Evolutionary conservation across 148 eudicot genomes (phyloP), one percentile per base, ranked within the genome.

Genomic region (Bassia scoparia): DNA sequence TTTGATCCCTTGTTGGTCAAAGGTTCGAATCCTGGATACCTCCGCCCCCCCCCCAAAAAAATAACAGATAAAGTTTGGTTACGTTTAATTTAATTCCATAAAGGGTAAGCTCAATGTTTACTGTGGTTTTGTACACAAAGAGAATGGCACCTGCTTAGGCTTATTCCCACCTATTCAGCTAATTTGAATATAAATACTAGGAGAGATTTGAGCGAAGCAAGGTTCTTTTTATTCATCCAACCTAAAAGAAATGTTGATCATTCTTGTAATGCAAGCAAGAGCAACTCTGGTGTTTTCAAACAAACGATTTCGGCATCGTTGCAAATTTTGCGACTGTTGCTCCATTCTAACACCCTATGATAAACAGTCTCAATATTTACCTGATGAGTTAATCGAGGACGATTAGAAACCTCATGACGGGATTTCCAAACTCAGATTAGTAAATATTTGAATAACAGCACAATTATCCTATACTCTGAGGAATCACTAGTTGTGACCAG

Each of bases 261-360:
- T 85, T n/a, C n/a, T 87, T 88, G 84, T 81, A n/a, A 41, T 91
- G 90, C 81, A n/a, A 91, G 70, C 86, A 95, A 64, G 48, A 89
- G 81, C 30, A 91, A 77, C 78, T 95, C 98, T 7, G 97, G 98
- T 50, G n/a, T 87, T 95, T 79, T 91, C 97, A 20, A n/a, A 88
- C 77, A 55, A 78, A 80, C 52, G 78, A 78, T 75, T 95, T 95
- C 98, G 97, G 91, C 76, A n/a, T 91, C 89, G 15, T 95, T 95
- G 89, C 96, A 91, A 83, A 95, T 91, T 61, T 82, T 38, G 98
- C 98, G 7, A 95, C 97, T 49, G 88, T 84, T 61, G 98, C 97
- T 61, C 98, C 98, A 69, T n/a, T 91, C 98, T 37, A 91, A 77
- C 63, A 95, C 93, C 81, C 98, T 86, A 78, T 95, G 98, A 74